A percentile compares a stretch with the other conserved stretches of the same genome.
phyloP scores from a whole-genome alignment of 202 grass and related monocot species.

The Carex arenaria region DNA sequence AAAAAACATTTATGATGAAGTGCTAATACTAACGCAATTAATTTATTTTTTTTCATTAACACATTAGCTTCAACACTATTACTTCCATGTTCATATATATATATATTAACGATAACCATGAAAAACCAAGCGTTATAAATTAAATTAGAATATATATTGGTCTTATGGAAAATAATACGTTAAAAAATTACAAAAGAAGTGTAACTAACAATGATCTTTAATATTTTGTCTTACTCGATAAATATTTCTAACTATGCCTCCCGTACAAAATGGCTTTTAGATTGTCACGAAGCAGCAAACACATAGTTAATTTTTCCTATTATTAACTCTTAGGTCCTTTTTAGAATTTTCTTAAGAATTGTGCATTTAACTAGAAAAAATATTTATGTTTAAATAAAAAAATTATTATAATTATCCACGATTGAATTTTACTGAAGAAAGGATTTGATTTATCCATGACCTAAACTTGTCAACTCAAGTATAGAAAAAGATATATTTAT shows the following conservation, averaged over 20 bases:
- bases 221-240: not conserved
- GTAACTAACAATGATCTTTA: not conserved
- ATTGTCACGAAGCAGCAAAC: not conserved
- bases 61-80: no score
- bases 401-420: not conserved
- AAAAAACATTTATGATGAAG: not conserved
- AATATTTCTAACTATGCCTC: not conserved
- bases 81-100: not conserved
- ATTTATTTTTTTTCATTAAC: no score
- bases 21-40: no score
- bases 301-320: not conserved
- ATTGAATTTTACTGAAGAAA: not conserved
- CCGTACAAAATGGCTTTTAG: not conserved
- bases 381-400: not conserved
- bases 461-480: not conserved
- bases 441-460: not conserved
- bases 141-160: not conserved
- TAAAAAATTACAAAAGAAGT: not conserved
- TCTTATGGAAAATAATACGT: not conserved
- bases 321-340: not conserved
- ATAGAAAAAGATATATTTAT: not conserved
- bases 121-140: not conserved
- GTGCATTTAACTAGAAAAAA: not conserved
- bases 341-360: not conserved
- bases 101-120: not conserved